These are phyloP conservation scores for Boletellus emodensis DNA, from an alignment of 768 basidiomycete species.

Conservation along the genomic window DNA sequence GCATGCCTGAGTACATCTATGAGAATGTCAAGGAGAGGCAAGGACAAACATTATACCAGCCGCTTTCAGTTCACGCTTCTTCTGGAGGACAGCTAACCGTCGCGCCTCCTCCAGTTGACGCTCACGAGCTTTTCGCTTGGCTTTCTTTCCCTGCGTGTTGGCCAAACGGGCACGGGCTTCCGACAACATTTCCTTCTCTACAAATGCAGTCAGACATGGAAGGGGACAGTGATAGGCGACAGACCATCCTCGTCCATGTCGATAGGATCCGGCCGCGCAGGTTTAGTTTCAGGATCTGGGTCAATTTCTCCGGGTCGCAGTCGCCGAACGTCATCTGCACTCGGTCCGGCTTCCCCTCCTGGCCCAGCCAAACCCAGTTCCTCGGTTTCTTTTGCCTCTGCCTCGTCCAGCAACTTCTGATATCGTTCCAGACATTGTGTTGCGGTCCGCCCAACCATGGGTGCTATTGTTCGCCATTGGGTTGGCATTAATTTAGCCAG, in stretches of 20 bases:
- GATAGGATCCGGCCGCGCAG: slow-evolving; percentile 96
- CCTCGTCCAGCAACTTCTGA: slow-evolving; percentile 96
- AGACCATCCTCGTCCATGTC: slow-evolving; percentile 99
- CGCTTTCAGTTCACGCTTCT: slow-evolving; percentile 95
- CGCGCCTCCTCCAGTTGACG: slow-evolving; percentile 96
- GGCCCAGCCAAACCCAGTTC: slow-evolving; percentile 90
- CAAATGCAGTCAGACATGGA: slow-evolving; percentile 5
- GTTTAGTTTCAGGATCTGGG: slow-evolving; percentile 97
- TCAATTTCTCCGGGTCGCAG: slow-evolving; percentile 96
- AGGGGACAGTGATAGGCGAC: slow-evolving; percentile 17
- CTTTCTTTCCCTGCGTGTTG: slow-evolving; percentile 99
- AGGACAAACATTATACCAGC: slow-evolving; percentile 88
- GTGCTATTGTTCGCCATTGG: slow-evolving; percentile 99
- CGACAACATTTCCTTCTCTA: slow-evolving; percentile 99
- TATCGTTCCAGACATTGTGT: slow-evolving; percentile 98
- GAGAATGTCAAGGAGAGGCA: neutral
- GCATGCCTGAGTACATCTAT: slow-evolving; percentile 1
- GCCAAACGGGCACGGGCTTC: slow-evolving; percentile 97
- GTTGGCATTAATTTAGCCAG: slow-evolving; percentile 99
- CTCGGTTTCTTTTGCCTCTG: slow-evolving; percentile 93
- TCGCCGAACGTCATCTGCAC: slow-evolving; percentile 87
- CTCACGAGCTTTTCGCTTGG: slow-evolving; percentile 97
- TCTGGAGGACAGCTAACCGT: slow-evolving; percentile 90
- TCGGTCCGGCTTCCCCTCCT: slow-evolving; percentile 71
- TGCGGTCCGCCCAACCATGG: slow-evolving; percentile 95